Evolutionary conservation across 495 filamentous ascomycete species (phyloP), one percentile per base, ranked within the genome.

Genomic region (Annulohypoxylon moriforme): DNA sequence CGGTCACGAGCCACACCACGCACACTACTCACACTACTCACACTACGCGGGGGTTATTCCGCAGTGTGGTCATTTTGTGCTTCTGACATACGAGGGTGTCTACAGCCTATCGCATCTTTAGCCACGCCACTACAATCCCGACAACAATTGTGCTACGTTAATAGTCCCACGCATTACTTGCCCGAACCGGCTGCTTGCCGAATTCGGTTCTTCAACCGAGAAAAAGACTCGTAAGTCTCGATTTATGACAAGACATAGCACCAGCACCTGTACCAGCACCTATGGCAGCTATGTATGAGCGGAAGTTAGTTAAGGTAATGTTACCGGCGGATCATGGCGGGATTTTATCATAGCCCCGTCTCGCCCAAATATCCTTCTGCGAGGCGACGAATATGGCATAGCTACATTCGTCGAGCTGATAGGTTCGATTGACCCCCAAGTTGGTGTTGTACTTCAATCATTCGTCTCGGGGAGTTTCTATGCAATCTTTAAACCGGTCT

Each of bases 141-240:
- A 64, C 60, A 58, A 24, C 61, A 60, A 64, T 36, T 66, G 65
- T 73, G 65, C 47, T 62, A 73, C 70, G 18, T 47, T 47, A 50
- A 58, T 66, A 68, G 61, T 62, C 40, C 65, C 70, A 58, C 50
- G 65, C 65, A 62, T 69, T 61, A 16, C 42, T 69, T 56, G 8
- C 61, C 60, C 60, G 47, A 69, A 52, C n/a, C 49, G 56, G 65
- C 56, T 34, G 56, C 29, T 62, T 69, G 16, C 70, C 64, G 49
- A 38, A 68, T 73, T 66, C 65, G 70, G 65, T 24, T 62, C 70
- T 22, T 68, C 65, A 46, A 57, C 70, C 70, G 70, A 72, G 24
- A 29, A 64, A 42, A 57, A 7, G 55, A 50, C 55, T 68, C 60
- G 64, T 55, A 64, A 68, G 52, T 72, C 46, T 46, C 56, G 27